Evolutionary conservation across 345 rosid genomes (phyloP), one percentile per base, ranked within the genome.

Genomic region (Mercurialis annua): DNA sequence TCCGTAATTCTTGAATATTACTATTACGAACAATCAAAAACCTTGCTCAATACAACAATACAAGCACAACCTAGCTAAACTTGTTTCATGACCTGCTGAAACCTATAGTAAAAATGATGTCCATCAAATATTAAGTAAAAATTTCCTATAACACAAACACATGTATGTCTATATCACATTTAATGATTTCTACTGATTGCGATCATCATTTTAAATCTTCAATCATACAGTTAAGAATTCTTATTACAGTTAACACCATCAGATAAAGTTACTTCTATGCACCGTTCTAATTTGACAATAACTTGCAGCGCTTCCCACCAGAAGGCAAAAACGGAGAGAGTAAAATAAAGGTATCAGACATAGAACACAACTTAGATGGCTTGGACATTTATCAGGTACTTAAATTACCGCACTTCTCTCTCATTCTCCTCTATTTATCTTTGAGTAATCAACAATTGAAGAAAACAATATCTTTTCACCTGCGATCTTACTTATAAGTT

Each of bases 221-320:
- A 62, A 10, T 17, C 14, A 6, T 26, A 30, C 36, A 16, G 6
- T 44, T 44, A 21, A 20, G 50, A 21, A 11, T 64, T 49, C 56
- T 48, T 34, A 1, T 38, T 48, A 50, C 42, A 36, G 17, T 23
- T 52, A 51, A 65, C 47, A 31, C 26, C 52, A 36, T 21, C 30
- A 2, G 18, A 23, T 36, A 50, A 6, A 12, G 59, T 51, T 38
- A 36, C 6, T 20, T 31, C 30, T 14, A 51, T 26, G 9, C 21
- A 43, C 17, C 36, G 26, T 53, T 31, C 16, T 62, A 17, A 34
- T 48, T 30, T 55, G 20, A 48, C 33, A 46, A 20, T 16, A 40
- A 9, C 4, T 61, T 74, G 59, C 85, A 88, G 89, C 43, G 1
- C 33, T 85, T 88, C 70, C 90, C 90, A 36, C 86, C 85, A 29